Conservation (phyloP, 2,329 filamentous ascomycete genomes). For the Podosphaera xanthii region DNA sequence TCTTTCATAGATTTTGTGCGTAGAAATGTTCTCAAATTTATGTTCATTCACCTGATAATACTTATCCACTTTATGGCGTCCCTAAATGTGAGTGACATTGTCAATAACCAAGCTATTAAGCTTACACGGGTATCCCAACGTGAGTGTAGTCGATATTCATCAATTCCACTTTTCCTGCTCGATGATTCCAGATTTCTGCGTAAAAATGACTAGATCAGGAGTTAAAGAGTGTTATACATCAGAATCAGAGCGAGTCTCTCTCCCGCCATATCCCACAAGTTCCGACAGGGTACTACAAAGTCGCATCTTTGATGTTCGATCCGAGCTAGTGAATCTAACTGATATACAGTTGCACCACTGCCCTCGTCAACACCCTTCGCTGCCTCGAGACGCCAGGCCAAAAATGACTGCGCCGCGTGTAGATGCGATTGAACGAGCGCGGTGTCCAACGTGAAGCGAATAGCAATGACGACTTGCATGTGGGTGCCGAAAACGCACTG, state of each 20-base stretch:
- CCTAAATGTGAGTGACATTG: background rate
- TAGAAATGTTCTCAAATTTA: background rate
- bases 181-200: background rate
- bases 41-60: background rate
- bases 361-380: no score
- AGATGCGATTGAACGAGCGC: background rate
- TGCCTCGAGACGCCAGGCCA: background rate
- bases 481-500: conserved; percentile 4
- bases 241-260: conserved; percentile 14
- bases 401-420: conserved; percentile 2
- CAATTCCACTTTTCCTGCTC: background rate
- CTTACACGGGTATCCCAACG: no score
- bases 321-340: background rate
- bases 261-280: conserved; percentile 21
- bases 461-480: conserved; percentile 3
- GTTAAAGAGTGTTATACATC: background rate
- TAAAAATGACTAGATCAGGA: background rate
- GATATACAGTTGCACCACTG: background rate
- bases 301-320: background rate
- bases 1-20: background rate
- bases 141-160: no score
- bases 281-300: conserved; percentile 20
- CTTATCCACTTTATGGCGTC: background rate
- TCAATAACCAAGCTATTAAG: no score
- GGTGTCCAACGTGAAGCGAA: background rate